Base-by-base conservation (phyloP, 306 rosid species). In the Prunus salicina region DNA sequence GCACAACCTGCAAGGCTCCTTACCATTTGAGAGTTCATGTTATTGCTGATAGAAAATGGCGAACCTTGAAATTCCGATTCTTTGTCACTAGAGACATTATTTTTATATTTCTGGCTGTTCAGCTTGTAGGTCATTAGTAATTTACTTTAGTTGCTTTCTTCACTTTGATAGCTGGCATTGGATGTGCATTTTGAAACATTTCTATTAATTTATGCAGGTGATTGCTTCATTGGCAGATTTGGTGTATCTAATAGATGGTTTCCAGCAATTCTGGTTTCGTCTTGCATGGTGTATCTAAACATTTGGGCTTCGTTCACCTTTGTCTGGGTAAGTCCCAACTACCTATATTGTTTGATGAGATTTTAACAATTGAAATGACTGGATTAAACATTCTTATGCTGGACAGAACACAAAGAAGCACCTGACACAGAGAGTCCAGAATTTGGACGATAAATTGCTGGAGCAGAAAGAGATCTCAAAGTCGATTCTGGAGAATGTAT, bases 1-100 rank as follows among this genome's bases (percentile, higher is more conserved):
- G 99, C 83, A 95, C 97, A 63, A 95, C 99, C 72, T 95, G 99
- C 86, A 95, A 95, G 85, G 91, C 97, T 82, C 93, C 97, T 82
- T 95, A 95, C 74, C 90, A 95, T 83, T 87, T 95, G 92, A 92
- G 97, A 79, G 99, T 95, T 78, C 96, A 95, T 79, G 92, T 85
- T 78, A 88, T 92, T 62, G 97, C 93, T 75, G 99, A 95, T 78
- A 89, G 99, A 86, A 95, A 90, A 83, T 95, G 99, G 99, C 88
- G 99, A 69, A 95, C 97, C 79, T 74, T 95, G 88, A 95, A 95
- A 80, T 95, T 95, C 80, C 90, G 97, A 27, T 95, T 95, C 81
- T 95, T 95, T 73, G 97, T 95, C 81, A 95, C 99, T 14, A 92
- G 99, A 81, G 99, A 95, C 81, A 89, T 95, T 81, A 73, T 92